phyloP scores from a whole-genome alignment of 2,329 filamentous ascomycete genomes.

The Cercospora sojina region DNA sequence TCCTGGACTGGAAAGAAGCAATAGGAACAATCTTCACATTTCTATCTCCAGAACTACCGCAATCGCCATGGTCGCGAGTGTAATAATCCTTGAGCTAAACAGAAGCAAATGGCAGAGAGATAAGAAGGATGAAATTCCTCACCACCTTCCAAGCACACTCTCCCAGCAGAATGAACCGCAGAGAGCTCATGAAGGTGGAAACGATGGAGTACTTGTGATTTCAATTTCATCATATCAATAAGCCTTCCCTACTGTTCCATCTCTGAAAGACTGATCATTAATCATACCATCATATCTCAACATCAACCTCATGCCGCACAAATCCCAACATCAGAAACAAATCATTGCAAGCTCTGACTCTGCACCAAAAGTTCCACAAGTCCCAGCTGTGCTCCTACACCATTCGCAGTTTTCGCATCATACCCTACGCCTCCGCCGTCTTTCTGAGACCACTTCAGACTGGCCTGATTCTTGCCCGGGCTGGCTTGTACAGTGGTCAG shows the following conservation, averaged over 20 bases:
- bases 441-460: background rate
- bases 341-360: background rate
- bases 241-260: background rate
- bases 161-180: background rate
- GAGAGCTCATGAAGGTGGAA: background rate
- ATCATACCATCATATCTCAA: background rate
- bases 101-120: background rate
- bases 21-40: background rate
- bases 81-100: background rate
- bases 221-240: background rate
- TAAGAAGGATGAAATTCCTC: background rate
- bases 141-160: no score
- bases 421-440: background rate
- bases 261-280: background rate
- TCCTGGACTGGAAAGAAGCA: background rate
- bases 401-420: background rate
- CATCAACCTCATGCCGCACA: background rate
- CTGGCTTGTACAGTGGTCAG: constrained; percentile 9
- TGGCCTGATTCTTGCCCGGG: background rate
- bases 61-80: background rate
- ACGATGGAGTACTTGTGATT: background rate
- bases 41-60: background rate
- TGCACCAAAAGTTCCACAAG: constrained; percentile 7
- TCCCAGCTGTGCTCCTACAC: constrained; percentile 1
- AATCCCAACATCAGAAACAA: background rate